Evolutionary conservation across 1,284 basidiomycete genomes (phyloP), one percentile per base, ranked within the genome.

Genomic region (Puccinia polysora): DNA sequence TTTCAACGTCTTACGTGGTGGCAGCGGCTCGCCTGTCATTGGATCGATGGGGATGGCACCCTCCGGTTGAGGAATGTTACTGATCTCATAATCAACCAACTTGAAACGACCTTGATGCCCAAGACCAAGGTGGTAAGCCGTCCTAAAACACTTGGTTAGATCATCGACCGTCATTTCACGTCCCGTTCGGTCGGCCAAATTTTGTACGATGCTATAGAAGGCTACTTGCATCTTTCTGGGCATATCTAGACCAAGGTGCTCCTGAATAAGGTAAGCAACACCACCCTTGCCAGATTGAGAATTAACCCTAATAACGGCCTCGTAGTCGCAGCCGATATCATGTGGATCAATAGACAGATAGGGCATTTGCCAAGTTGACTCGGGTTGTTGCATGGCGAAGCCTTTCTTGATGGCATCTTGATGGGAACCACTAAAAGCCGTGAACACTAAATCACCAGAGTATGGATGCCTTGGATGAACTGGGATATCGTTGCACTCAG

Each of bases 401-500:
- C 96, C 96, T 83, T 99, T 99, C 83, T 98, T 98, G 84, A 99
- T 91, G n/a, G 96, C 96, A 79, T 98, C 96, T 82, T 96, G 96
- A 81, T 99, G 96, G 58, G 90, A 93, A 36, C 96, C 96, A 69
- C 93, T 97, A 84, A 99, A 99, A 12, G 96, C 96, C 34, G 96
- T 97, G 82, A 94, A 98, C 74, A 98, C 96, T 60, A 99, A 87
- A 80, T 98, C 96, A 75, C 96, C 96, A 1, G 91, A 95, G 77
- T 97, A 99, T 0, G 96, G 96, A 79, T 97, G 91, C 59, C 96
- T 86, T 25, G 94, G 93, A 81, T 97, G 95, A 30, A 98, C 86
- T 4, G 95, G 92, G 8, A 99, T 86, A 78, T 96, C 93, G 78
- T 95, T 98, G 84, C 96, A 99, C 78, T 91, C 86, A 6, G 89